Percentiles rank a stretch among this genome's conserved stretches.
Conservation (phyloP, 305 asterid species). For the Solanum hybrid region DNA sequence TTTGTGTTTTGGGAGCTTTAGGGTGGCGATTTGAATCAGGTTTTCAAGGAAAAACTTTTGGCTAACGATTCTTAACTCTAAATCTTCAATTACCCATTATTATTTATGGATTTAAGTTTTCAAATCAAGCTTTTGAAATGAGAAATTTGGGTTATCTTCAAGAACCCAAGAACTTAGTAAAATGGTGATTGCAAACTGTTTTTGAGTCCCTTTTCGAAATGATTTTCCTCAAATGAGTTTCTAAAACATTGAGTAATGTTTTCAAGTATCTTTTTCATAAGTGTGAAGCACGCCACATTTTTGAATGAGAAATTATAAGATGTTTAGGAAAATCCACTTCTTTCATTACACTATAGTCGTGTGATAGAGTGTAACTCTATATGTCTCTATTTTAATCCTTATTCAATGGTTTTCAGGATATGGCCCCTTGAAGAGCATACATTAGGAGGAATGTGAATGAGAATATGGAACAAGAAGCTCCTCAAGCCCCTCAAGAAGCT, state of each 20-base stretch:
- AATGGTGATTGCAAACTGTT: not conserved
- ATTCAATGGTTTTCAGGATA: not conserved
- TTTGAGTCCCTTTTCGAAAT: not conserved
- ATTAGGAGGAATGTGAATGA: not conserved
- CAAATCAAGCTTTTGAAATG: not conserved
- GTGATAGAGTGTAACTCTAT: not conserved
- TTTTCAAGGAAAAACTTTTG: not conserved
- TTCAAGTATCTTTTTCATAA: not conserved
- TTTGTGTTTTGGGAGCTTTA: not conserved
- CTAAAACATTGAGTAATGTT: not conserved
- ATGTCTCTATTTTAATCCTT: not conserved
- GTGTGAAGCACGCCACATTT: not conserved
- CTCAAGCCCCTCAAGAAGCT: not conserved
- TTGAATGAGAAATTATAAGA: not conserved
- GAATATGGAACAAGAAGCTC: not conserved
- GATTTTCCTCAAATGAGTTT: not conserved
- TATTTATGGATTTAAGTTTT: not conserved
- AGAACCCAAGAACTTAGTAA: not conserved
- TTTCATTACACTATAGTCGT: not conserved
- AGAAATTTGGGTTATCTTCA: not conserved
- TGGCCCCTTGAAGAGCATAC: not conserved
- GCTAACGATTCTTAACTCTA: not conserved
- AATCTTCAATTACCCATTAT: not conserved
- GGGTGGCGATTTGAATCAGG: not conserved
- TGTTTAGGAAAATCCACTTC: not conserved